Percentiles rank a stretch among this genome's conserved stretches.
Evolutionary conservation across 1,139 yeast genomes (phyloP).

Genomic region (Magnusiomyces tetraspermus): DNA sequence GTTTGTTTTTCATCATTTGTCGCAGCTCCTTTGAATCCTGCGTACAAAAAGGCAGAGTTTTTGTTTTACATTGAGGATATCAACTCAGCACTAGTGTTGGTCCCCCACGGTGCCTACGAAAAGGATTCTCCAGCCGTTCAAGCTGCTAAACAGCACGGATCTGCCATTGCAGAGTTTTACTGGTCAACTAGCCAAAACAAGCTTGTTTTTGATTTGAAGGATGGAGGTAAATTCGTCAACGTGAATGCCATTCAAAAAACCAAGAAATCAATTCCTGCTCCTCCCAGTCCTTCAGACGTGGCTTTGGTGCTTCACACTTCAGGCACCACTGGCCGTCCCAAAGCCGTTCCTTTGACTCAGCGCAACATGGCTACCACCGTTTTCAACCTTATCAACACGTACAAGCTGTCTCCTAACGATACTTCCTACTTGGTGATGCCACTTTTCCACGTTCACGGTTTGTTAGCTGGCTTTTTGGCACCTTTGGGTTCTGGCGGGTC

Average conservation of each 20-base stretch:
- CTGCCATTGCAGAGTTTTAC: conserved; percentile 43
- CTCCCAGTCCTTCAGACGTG: conserved; percentile 38
- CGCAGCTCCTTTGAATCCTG: conserved; percentile 59
- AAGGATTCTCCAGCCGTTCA: conserved; percentile 37
- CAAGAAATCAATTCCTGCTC: conserved; percentile 32
- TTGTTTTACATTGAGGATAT: conserved; percentile 54
- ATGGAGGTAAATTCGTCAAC: conserved; percentile 17
- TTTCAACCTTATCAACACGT: conserved; percentile 47
- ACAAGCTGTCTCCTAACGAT: conserved; percentile 41
- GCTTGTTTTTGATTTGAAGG: conserved; percentile 23
- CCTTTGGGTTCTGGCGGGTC: conserved; percentile 53
- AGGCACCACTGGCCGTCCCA: conserved; percentile 66
- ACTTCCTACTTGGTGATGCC: conserved; percentile 61
- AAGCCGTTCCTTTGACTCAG: conserved; percentile 61
- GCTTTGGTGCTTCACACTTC: conserved; percentile 60
- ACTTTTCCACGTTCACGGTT: conserved; percentile 62
- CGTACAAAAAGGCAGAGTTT: conserved; percentile 49
- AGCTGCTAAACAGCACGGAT: conserved; percentile 41
- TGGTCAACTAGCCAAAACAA: conserved; percentile 31
- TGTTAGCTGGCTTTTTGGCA: conserved; percentile 51
- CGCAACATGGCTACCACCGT: conserved; percentile 50
- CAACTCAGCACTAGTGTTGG: conserved; percentile 45
- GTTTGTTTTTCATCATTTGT: conserved; percentile 45
- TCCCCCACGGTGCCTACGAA: conserved; percentile 41
- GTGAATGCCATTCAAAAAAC: conserved; percentile 6